Percentiles rank a stretch among this genome's conserved stretches.
These are phyloP conservation scores for Melastoma malabathricum DNA, from an alignment of 345 rosid species.

Conservation along the genomic window DNA sequence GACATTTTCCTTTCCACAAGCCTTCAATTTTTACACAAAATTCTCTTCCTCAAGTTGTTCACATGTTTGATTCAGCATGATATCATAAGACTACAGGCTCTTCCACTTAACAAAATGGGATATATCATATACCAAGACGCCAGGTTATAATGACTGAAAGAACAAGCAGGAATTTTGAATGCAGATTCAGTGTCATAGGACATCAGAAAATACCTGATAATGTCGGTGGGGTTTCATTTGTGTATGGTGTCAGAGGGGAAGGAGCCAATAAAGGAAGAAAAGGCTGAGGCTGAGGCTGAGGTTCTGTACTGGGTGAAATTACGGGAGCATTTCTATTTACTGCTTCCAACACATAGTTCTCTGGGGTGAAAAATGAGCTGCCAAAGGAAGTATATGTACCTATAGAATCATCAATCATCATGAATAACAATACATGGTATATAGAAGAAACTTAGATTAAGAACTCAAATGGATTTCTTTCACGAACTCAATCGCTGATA, in stretches of 20 bases:
- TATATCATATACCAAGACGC: too few relatives aligned
- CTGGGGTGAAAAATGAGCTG: constrained; percentile 1
- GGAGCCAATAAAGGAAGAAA: constrained; percentile 51
- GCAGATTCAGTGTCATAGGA: background rate
- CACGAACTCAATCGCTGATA: too few relatives aligned
- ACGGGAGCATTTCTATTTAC: constrained; percentile 9
- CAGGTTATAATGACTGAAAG: background rate
- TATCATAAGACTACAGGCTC: too few relatives aligned
- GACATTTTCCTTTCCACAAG: too few relatives aligned
- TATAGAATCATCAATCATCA: background rate
- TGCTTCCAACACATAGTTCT: constrained; percentile 1
- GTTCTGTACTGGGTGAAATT: constrained; percentile 15
- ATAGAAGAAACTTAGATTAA: too few relatives aligned
- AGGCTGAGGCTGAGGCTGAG: constrained; percentile 37
- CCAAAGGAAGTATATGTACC: constrained; percentile 2
- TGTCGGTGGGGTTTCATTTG: constrained; percentile 24
- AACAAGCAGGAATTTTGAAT: background rate
- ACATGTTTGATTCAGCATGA: too few relatives aligned
- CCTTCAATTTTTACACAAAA: too few relatives aligned
- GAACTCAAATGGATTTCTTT: too few relatives aligned
- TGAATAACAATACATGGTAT: too few relatives aligned
- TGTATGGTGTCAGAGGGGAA: constrained; percentile 36
- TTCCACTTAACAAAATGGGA: too few relatives aligned
- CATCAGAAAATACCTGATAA: constrained; percentile 29
- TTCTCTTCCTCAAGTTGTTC: too few relatives aligned